phyloP scores from a whole-genome alignment of 306 rosid genomes.

The Vigna angularis region DNA sequence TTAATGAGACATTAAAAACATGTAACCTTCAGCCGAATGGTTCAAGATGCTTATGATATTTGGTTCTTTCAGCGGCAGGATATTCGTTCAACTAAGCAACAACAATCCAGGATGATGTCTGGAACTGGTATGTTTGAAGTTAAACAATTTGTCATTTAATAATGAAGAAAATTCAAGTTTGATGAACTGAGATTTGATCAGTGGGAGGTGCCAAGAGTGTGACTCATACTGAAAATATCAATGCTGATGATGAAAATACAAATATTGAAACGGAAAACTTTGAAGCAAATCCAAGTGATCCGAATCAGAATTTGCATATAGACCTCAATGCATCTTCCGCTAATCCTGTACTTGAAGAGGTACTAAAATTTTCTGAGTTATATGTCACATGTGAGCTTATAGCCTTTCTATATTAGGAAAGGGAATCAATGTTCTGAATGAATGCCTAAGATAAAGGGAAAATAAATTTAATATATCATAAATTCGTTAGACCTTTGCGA shows the following conservation, averaged over 20 bases:
- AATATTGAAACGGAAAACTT: not conserved
- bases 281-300: slow-evolving; percentile 35
- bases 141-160: slow-evolving; percentile 13
- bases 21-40: not conserved
- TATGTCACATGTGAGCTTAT: not conserved
- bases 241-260: slow-evolving; percentile 16
- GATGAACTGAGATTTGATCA: not conserved
- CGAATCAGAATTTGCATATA: slow-evolving; percentile 24
- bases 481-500: no score
- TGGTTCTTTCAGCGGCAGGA: slow-evolving; percentile 37
- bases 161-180: slow-evolving; percentile 20
- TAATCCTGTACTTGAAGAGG: slow-evolving; percentile 29
- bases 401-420: not conserved
- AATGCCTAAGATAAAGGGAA: not conserved
- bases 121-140: slow-evolving; percentile 49
- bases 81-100: slow-evolving; percentile 22
- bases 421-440: not conserved
- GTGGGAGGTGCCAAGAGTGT: slow-evolving; percentile 25
- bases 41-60: slow-evolving; percentile 14
- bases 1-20: not conserved
- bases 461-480: not conserved
- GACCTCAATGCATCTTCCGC: slow-evolving; percentile 3
- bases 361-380: not conserved
- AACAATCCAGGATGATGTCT: slow-evolving; percentile 19
- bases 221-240: not conserved